phyloP scores from a whole-genome alignment of 1,284 basidiomycete species.

The Salmacisia buchloeana region DNA sequence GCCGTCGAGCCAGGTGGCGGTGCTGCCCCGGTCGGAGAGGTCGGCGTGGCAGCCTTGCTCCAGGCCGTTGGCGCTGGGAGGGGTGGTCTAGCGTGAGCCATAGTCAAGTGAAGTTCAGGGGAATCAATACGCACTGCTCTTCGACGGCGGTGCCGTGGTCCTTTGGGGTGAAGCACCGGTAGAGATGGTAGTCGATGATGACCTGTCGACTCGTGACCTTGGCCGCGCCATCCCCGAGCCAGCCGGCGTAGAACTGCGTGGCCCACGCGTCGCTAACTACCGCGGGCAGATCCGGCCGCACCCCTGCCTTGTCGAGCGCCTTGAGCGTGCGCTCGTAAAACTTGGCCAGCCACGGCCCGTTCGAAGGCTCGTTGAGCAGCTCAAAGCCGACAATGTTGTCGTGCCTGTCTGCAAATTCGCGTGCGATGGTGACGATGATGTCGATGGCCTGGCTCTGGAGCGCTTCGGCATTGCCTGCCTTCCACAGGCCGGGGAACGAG shows the following conservation, averaged over 20 bases:
- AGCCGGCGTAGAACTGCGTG: slow-evolving; percentile 63
- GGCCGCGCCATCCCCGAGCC: slow-evolving; percentile 50
- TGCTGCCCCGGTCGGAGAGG: slow-evolving; percentile 20
- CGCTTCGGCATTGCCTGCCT: slow-evolving; percentile 33
- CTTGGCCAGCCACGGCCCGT: slow-evolving; percentile 56
- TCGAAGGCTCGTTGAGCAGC: slow-evolving; percentile 75
- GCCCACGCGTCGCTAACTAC: slow-evolving; percentile 72
- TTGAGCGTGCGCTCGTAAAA: slow-evolving; percentile 59
- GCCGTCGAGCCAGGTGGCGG: slow-evolving; percentile 24
- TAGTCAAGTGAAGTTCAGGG: background rate
- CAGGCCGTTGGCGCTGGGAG: slow-evolving; percentile 20
- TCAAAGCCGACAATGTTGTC: slow-evolving; percentile 74
- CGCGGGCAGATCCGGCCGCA: slow-evolving; percentile 57
- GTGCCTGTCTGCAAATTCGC: slow-evolving; percentile 47
- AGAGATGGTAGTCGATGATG: slow-evolving; percentile 77
- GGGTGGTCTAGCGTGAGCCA: background rate
- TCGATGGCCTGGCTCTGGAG: slow-evolving; percentile 56
- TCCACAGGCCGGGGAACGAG: slow-evolving; percentile 42
- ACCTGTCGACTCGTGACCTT: slow-evolving; percentile 44
- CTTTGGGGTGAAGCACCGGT: slow-evolving; percentile 68
- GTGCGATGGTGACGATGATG: slow-evolving; percentile 58
- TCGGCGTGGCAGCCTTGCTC: slow-evolving; percentile 24
- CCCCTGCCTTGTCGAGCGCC: slow-evolving; percentile 54
- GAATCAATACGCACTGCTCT: slow-evolving; percentile 53
- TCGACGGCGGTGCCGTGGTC: slow-evolving; percentile 62